Conservation (phyloP, 2,329 filamentous ascomycete genomes). For the Hypoxylon sp. region DNA sequence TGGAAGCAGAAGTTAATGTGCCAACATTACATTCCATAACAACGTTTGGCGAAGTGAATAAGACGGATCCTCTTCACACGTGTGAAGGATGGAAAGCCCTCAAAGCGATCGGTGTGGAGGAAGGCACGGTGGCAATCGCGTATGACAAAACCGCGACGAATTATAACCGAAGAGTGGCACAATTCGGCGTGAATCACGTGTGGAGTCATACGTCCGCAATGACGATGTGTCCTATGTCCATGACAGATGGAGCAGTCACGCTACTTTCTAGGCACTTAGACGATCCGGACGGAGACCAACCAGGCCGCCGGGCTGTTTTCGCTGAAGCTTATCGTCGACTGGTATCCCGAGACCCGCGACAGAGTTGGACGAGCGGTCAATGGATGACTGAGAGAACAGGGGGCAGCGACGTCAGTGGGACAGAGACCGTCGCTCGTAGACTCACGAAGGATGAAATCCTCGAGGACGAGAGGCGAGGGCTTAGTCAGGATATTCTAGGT, state of each 20-base stretch:
- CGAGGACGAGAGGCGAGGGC: conserved; percentile 43
- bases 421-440: conserved; percentile 66
- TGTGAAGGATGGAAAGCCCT: conserved; percentile 43
- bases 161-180: conserved; percentile 39
- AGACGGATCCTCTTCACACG: conserved; percentile 35
- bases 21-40: conserved; percentile 36
- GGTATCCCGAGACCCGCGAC: conserved; percentile 58
- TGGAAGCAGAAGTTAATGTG: conserved; percentile 36
- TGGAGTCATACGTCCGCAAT: conserved; percentile 46
- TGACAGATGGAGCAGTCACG: conserved; percentile 65
- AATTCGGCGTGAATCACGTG: conserved; percentile 32
- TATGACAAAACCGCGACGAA: conserved; percentile 25
- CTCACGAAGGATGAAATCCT: conserved; percentile 31
- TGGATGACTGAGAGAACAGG: conserved; percentile 75
- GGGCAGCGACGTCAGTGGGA: conserved; percentile 70
- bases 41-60: conserved; percentile 38
- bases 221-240: conserved; percentile 68
- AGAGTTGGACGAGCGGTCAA: conserved; percentile 72
- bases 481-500: conserved; percentile 36
- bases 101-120: conserved; percentile 37
- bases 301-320: conserved; percentile 53
- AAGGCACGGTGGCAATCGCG: conserved; percentile 35
- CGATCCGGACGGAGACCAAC: conserved; percentile 37
- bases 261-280: conserved; percentile 53
- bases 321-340: conserved; percentile 61